Evolutionary conservation across 2,329 filamentous ascomycete genomes (phyloP).

Genomic region (Aureobasidium sp.): DNA sequence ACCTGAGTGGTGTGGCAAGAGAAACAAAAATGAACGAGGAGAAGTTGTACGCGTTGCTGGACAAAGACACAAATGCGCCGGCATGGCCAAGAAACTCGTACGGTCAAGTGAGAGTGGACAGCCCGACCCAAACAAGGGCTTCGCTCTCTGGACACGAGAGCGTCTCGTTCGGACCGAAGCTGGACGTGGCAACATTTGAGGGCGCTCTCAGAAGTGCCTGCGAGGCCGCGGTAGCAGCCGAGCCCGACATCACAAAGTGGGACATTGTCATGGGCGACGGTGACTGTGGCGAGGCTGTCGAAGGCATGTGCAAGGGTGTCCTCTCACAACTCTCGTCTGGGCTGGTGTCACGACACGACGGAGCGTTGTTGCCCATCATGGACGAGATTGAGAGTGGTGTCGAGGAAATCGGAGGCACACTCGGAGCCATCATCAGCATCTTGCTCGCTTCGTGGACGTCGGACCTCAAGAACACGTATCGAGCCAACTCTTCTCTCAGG

Average conservation of each 20-base stretch:
- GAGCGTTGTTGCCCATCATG: conserved; percentile 28
- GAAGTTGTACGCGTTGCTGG: conserved; percentile 43
- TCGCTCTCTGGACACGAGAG: neutral
- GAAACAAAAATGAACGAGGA: conserved; percentile 32
- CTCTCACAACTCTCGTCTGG: conserved; percentile 23
- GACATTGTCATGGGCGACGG: conserved; percentile 60
- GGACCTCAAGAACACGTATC: conserved; percentile 29
- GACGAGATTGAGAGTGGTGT: conserved; percentile 29
- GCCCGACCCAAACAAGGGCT: conserved; percentile 1
- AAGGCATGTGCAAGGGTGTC: conserved; percentile 30
- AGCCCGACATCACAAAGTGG: conserved; percentile 57
- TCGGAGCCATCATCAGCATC: conserved; percentile 33
- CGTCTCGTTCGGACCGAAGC: conserved; percentile 17
- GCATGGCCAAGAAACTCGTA: conserved; percentile 47
- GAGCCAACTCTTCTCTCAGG: conserved; percentile 22
- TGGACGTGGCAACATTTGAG: conserved; percentile 28
- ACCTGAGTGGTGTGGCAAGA: conserved; percentile 41
- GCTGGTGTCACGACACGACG: conserved; percentile 17
- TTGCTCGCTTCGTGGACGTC: conserved; percentile 33
- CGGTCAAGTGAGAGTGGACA: neutral
- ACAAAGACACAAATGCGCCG: conserved; percentile 45
- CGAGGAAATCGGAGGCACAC: conserved; percentile 33
- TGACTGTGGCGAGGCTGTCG: conserved; percentile 55
- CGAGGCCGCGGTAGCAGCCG: conserved; percentile 47
- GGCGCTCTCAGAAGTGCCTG: conserved; percentile 37